A percentile compares a stretch with the other conserved stretches of the same genome.
These are phyloP conservation scores for Cutaneotrichosporon spelunceum DNA, from an alignment of 1,284 basidiomycete genomes.

Conservation along the genomic window DNA sequence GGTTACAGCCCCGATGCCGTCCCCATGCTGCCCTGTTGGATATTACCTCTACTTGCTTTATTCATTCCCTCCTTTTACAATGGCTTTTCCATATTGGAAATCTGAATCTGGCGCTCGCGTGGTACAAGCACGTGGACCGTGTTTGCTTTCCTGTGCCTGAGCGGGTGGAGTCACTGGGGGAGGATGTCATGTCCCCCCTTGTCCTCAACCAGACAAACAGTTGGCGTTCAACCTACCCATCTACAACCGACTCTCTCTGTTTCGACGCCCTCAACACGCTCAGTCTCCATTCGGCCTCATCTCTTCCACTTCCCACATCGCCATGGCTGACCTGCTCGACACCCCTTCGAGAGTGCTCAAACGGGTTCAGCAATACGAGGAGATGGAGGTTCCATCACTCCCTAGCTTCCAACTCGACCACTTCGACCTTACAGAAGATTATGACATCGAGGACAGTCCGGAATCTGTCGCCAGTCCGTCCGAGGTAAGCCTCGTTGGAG, in stretches of 20 bases:
- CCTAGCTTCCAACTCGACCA: conserved; percentile 46
- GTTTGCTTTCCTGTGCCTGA: neutral
- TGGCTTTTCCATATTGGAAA: too few relatives aligned
- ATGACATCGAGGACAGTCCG: neutral
- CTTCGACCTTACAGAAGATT: conserved; percentile 26
- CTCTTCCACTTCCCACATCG: neutral
- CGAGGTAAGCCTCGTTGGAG: neutral
- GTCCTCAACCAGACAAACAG: neutral
- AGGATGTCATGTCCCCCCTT: too few relatives aligned
- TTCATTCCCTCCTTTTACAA: too few relatives aligned
- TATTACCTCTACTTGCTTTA: too few relatives aligned
- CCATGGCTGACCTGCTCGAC: conserved; percentile 36
- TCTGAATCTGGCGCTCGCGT: too few relatives aligned
- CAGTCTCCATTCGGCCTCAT: neutral
- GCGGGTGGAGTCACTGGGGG: neutral
- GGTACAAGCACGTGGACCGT: neutral
- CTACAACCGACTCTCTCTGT: neutral
- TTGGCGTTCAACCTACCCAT: neutral
- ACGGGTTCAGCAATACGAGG: conserved; percentile 42
- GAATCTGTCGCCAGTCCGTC: neutral
- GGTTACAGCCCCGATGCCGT: too few relatives aligned
- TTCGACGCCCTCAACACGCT: neutral
- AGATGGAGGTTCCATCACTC: conserved; percentile 47
- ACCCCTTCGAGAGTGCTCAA: conserved; percentile 42
- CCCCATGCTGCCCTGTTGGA: too few relatives aligned